These are phyloP conservation scores for Claviceps digitariae DNA, from an alignment of 2,329 filamentous ascomycete genomes.

Conservation along the genomic window DNA sequence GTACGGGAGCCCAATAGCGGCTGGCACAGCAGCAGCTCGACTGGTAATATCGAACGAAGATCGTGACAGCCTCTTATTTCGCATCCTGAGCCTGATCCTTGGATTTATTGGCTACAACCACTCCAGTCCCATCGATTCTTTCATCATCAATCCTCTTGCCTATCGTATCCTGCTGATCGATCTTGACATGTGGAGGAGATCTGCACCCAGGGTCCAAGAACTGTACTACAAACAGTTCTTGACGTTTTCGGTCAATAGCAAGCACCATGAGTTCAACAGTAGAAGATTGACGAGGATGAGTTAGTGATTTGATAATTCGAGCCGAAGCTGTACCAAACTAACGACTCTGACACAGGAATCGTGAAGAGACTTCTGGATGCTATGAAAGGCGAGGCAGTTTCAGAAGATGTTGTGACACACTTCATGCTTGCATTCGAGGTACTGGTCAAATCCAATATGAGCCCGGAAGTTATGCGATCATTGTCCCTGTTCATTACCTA, in stretches of 20 bases:
- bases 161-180: slow-evolving; percentile 89
- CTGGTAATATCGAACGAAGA: slow-evolving; percentile 37
- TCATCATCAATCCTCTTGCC: slow-evolving; percentile 90
- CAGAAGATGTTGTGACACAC: slow-evolving; percentile 55
- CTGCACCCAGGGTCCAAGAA: slow-evolving; percentile 62
- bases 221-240: slow-evolving; percentile 90
- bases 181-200: slow-evolving; percentile 81
- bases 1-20: slow-evolving; percentile 21
- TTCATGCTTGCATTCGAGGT: slow-evolving; percentile 70
- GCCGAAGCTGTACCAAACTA: slow-evolving; percentile 4
- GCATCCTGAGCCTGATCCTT: slow-evolving; percentile 64
- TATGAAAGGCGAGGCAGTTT: slow-evolving; percentile 71
- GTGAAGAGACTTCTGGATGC: slow-evolving; percentile 83
- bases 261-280: slow-evolving; percentile 84
- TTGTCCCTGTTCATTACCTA: slow-evolving; percentile 90
- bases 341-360: slow-evolving; percentile 46
- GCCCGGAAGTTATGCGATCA: slow-evolving; percentile 72
- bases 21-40: slow-evolving; percentile 21
- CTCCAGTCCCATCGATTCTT: slow-evolving; percentile 66
- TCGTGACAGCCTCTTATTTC: slow-evolving; percentile 40
- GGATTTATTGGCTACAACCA: slow-evolving; percentile 82
- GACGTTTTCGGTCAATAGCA: slow-evolving; percentile 78
- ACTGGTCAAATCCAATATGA: slow-evolving; percentile 68
- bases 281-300: slow-evolving; percentile 80
- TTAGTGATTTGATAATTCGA: slow-evolving; percentile 30